Evolutionary conservation across 169 alveolate genomes (phyloP).

Genomic region (Eimeria necatrix): DNA sequence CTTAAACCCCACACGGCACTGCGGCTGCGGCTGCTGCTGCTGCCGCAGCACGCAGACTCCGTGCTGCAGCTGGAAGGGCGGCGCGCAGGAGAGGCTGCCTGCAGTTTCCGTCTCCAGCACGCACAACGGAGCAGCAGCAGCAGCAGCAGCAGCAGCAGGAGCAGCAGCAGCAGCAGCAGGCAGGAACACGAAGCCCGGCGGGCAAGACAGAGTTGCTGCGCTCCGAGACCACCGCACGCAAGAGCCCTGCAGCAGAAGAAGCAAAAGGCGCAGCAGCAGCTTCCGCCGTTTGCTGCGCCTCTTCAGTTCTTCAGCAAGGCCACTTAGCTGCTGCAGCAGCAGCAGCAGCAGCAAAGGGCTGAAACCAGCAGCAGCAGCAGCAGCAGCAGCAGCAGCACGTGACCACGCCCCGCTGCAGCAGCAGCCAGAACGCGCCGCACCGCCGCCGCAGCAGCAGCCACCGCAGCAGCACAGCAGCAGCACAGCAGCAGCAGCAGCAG

Average conservation of each 20-base stretch:
- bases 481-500: not conserved
- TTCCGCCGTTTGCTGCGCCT: not conserved
- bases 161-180: no score
- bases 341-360: not conserved
- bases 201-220: not conserved
- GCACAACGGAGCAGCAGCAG: not conserved
- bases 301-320: not conserved
- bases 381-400: not conserved
- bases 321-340: not conserved
- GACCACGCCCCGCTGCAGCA: not conserved
- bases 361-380: not conserved
- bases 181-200: conserved; percentile 17
- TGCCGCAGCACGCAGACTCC: conserved; percentile 15
- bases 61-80: not conserved
- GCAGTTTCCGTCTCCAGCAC: not conserved
- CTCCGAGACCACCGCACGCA: not conserved
- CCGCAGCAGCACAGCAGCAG: not conserved
- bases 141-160: not conserved
- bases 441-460: not conserved
- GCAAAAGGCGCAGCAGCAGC: not conserved
- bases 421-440: not conserved
- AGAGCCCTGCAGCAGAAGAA: not conserved
- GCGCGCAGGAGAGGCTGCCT: not conserved
- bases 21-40: not conserved
- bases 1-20: conserved; percentile 32